Evolutionary conservation across 2,329 filamentous ascomycete genomes (phyloP).

Genomic region (Monilinia vaccinii-corymbosi): DNA sequence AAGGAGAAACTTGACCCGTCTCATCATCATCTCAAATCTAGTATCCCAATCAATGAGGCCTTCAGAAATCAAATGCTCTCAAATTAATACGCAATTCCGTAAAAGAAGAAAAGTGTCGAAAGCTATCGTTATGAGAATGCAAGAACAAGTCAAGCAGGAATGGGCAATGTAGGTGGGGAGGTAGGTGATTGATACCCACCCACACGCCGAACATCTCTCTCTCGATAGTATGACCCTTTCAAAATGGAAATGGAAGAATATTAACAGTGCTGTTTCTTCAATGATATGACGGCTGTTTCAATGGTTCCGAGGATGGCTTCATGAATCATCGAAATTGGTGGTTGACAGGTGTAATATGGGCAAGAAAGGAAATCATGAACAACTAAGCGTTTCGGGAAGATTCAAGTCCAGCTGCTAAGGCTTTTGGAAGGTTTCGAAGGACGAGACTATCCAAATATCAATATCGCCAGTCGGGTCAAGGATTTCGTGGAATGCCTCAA

Average conservation of each 20-base stretch:
- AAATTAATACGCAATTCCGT: neutral
- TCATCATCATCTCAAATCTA: conserved; percentile 5
- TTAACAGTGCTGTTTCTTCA: conserved; percentile 8
- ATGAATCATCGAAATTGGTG: conserved; percentile 11
- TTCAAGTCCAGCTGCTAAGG: neutral
- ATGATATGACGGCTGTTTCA: conserved; percentile 3
- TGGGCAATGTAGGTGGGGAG: neutral
- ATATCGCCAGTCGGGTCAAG: neutral
- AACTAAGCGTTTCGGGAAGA: neutral
- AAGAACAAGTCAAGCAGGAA: neutral
- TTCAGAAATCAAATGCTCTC: neutral
- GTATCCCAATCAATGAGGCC: neutral
- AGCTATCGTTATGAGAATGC: conserved; percentile 1
- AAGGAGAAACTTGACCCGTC: conserved; percentile 1
- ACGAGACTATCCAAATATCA: neutral
- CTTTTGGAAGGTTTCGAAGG: neutral
- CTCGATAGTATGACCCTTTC: conserved; percentile 3
- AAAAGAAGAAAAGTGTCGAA: neutral
- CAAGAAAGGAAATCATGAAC: neutral
- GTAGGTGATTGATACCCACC: too few species aligned
- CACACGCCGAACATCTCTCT: neutral
- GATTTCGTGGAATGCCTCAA: neutral
- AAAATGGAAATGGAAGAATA: neutral
- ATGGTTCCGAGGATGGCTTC: conserved; percentile 6
- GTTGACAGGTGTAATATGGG: neutral